A percentile compares a stretch with the other conserved stretches of the same genome.
phyloP scores from a whole-genome alignment of 2,329 filamentous ascomycete genomes.

The Bipolaris oryzae region DNA sequence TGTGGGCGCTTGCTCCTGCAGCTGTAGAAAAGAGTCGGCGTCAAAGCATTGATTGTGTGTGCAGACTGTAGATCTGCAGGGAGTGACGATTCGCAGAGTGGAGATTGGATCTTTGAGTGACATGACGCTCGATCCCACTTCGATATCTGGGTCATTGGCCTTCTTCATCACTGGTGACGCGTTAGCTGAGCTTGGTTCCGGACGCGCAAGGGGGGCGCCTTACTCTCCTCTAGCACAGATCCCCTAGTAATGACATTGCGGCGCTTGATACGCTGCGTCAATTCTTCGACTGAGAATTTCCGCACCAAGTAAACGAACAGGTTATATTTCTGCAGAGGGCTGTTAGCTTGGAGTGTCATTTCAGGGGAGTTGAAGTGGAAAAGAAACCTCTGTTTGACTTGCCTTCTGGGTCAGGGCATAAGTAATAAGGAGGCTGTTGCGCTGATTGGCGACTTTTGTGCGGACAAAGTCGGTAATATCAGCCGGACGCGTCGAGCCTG shows the following conservation, averaged over 20 bases:
- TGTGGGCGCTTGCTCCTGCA: constrained; percentile 94
- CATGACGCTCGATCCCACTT: constrained; percentile 84
- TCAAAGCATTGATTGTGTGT: constrained; percentile 96
- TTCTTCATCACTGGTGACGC: constrained; percentile 70
- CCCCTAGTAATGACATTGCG: constrained; percentile 78
- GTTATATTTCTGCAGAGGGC: constrained; percentile 47
- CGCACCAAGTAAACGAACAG: constrained; percentile 77
- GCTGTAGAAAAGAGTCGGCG: constrained; percentile 84
- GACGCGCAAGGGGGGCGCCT: neutral
- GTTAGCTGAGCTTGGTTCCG: constrained; percentile 11
- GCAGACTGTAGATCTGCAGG: constrained; percentile 79
- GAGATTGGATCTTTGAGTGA: constrained; percentile 93
- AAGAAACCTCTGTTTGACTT: constrained; percentile 48
- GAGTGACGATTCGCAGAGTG: constrained; percentile 78
- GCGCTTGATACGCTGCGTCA: constrained; percentile 70
- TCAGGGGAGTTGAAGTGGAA: constrained; percentile 17
- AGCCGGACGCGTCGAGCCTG: constrained; percentile 89
- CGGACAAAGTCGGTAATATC: constrained; percentile 83
- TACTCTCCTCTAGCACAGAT: constrained; percentile 83
- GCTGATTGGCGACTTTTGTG: constrained; percentile 69
- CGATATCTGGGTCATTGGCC: constrained; percentile 85
- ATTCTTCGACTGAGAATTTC: constrained; percentile 70
- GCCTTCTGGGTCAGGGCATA: constrained; percentile 92
- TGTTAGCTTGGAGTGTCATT: constrained; percentile 23
- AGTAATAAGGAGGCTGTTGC: constrained; percentile 81